Evolutionary conservation across 2,329 filamentous ascomycete genomes (phyloP), one percentile per base, ranked within the genome.

Genomic region (Aulographum hederae): DNA sequence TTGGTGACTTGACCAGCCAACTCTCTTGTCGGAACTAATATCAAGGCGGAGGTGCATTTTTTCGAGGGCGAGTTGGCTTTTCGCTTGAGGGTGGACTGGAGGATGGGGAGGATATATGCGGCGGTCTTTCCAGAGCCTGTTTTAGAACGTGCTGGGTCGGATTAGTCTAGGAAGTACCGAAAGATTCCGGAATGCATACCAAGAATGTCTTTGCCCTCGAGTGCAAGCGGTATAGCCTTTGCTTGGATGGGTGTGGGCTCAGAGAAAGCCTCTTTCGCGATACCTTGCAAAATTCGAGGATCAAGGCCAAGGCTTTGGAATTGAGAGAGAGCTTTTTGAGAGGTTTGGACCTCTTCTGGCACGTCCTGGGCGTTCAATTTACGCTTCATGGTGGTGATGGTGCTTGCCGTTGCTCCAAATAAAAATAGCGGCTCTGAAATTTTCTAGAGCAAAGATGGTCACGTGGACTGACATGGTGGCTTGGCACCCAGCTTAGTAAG

Each of bases 121-220:
- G 82, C 82, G 8, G 89, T 98, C 64, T 98, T 98, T 42, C 89
- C 89, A 3, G 85, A 93, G 10, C 89, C 89, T 4, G 89, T 95
- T 54, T 86, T 91, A 23, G 86, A 82, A 47, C 86, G 84, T 33
- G 84, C 85, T 65, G 38, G n/a, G 32, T 32, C 2, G 11, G 16
- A 31, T 46, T 32, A 47, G 40, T 30, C 20, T 20, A 12, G 14
- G 18, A 33, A 29, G 16, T 14, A 26, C 14, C 3, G 27, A 13
- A 12, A 21, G 12, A 15, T 12, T n/a, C 13, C 52, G 43, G 27
- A 20, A 6, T 20, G 18, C 48, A 32, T 47, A 67, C 63, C 63
- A 25, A 95, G 63, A 30, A 98, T 73, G 62, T 95, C 84, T 46
- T 81, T 76, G 10, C 89, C 86, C 40, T 84, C 73, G 13, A 95